Evolutionary conservation across 2,329 filamentous ascomycete genomes (phyloP).

Genomic region (Xylariaceae sp.): DNA sequence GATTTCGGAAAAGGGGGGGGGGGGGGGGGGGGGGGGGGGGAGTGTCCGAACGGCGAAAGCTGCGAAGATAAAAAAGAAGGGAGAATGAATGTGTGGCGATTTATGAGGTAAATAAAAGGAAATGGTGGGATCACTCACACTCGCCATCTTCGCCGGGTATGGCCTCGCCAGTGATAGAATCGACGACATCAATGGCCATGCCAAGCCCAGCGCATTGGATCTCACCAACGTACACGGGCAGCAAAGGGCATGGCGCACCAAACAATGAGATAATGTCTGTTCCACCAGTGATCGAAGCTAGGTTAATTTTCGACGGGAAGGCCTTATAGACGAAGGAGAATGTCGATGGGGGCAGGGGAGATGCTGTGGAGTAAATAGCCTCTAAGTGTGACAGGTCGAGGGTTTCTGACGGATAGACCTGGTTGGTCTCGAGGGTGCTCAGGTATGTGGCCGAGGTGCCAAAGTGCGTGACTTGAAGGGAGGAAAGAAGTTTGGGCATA

Average conservation of each 20-base stretch:
- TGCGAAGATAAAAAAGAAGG: not conserved
- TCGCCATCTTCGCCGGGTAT: conserved; percentile 71
- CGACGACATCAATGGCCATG: conserved; percentile 65
- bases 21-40: too few species aligned
- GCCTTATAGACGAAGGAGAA: conserved; percentile 84
- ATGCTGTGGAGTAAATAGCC: conserved; percentile 91
- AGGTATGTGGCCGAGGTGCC: conserved; percentile 94
- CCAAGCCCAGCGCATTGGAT: conserved; percentile 74
- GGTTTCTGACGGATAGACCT: conserved; percentile 51
- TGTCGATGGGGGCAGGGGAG: conserved; percentile 85
- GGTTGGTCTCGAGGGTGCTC: conserved; percentile 78
- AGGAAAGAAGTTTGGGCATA: conserved; percentile 75
- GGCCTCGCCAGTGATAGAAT: conserved; percentile 51
- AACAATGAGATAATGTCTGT: conserved; percentile 97
- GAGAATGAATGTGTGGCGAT: not conserved
- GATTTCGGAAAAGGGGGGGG: not conserved
- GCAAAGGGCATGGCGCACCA: conserved; percentile 72
- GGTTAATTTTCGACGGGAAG: conserved; percentile 74
- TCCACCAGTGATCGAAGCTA: conserved; percentile 90
- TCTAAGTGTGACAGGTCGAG: conserved; percentile 61
- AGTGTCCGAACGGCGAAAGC: not conserved
- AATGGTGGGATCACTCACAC: conserved; percentile 7
- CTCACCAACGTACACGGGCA: conserved; percentile 67
- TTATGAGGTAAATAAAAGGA: not conserved
- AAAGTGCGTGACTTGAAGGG: conserved; percentile 82